These are phyloP conservation scores for Sanguinoderma infundibulare DNA, from an alignment of 1,284 basidiomycete species.

Conservation along the genomic window DNA sequence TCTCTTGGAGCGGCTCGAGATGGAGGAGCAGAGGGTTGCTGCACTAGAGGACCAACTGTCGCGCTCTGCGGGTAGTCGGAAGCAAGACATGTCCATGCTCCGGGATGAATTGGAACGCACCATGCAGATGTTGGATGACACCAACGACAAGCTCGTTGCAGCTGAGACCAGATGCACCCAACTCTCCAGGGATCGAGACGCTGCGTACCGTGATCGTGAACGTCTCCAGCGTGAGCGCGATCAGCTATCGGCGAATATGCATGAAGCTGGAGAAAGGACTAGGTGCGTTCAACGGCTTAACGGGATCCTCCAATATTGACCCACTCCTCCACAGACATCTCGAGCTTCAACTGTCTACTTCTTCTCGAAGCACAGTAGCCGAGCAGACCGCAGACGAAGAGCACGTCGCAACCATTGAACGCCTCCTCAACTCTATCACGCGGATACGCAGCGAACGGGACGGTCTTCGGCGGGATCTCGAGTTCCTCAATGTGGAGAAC, in stretches of 20 bases:
- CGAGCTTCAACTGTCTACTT: constrained; percentile 21
- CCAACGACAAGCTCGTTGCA: constrained; percentile 44
- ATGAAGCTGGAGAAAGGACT: constrained; percentile 34
- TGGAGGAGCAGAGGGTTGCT: constrained; percentile 25
- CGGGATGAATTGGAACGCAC: constrained; percentile 38
- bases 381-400: constrained; percentile 17
- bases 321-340: constrained; percentile 20
- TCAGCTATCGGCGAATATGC: constrained; percentile 32
- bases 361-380: constrained; percentile 6
- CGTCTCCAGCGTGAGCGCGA: constrained; percentile 36
- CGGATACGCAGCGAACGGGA: constrained; percentile 76
- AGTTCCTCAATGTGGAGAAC: constrained; percentile 75
- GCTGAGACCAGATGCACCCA: constrained; percentile 40
- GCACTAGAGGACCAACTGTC: constrained; percentile 32
- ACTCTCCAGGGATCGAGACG: constrained; percentile 50
- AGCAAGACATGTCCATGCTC: constrained; percentile 25
- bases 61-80: constrained; percentile 18
- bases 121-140: constrained; percentile 47
- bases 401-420: constrained; percentile 44
- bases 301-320: not conserved
- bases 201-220: constrained; percentile 47
- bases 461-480: constrained; percentile 63
- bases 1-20: constrained; percentile 30
- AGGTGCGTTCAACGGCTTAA: constrained; percentile 31
- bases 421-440: constrained; percentile 63